Percentiles rank a stretch among this genome's conserved stretches.
phyloP scores from a whole-genome alignment of 106 monocot species.

The Apostasia ramifera region DNA sequence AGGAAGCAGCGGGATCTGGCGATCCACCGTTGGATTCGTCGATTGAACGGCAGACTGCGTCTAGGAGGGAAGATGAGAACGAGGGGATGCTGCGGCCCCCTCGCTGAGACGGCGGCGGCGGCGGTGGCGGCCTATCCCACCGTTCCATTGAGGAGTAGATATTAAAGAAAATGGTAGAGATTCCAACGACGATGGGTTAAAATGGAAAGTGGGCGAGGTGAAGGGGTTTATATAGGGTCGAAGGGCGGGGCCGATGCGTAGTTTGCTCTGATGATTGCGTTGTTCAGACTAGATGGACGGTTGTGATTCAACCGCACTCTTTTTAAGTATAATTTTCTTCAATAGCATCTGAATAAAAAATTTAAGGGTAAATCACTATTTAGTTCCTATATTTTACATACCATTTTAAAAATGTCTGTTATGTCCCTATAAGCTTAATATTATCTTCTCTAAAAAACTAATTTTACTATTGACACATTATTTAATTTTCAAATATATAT shows the following conservation, averaged over 20 bases:
- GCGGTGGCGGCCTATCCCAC: neutral
- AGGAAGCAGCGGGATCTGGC: neutral
- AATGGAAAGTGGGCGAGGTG: too few relatives aligned
- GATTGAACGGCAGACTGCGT: conserved; percentile 15
- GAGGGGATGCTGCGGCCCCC: conserved; percentile 9
- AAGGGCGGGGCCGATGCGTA: neutral
- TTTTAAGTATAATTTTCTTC: too few relatives aligned
- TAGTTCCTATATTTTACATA: too few relatives aligned
- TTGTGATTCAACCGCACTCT: too few relatives aligned
- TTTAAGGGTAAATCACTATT: too few relatives aligned
- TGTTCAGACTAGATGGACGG: neutral
- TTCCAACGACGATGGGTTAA: neutral
- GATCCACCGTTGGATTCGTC: conserved; percentile 5
- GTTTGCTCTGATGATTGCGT: neutral
- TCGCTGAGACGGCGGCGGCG: neutral
- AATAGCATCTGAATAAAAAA: too few relatives aligned
- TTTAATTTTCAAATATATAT: too few relatives aligned
- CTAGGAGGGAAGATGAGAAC: conserved; percentile 25
- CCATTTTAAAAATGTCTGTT: too few relatives aligned
- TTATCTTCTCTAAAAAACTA: too few relatives aligned
- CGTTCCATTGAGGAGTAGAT: neutral
- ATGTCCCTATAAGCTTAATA: too few relatives aligned
- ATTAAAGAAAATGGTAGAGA: neutral
- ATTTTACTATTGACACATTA: too few relatives aligned
- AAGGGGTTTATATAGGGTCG: neutral